phyloP scores from a whole-genome alignment of 768 basidiomycete species.

The Paxillus involutus region DNA sequence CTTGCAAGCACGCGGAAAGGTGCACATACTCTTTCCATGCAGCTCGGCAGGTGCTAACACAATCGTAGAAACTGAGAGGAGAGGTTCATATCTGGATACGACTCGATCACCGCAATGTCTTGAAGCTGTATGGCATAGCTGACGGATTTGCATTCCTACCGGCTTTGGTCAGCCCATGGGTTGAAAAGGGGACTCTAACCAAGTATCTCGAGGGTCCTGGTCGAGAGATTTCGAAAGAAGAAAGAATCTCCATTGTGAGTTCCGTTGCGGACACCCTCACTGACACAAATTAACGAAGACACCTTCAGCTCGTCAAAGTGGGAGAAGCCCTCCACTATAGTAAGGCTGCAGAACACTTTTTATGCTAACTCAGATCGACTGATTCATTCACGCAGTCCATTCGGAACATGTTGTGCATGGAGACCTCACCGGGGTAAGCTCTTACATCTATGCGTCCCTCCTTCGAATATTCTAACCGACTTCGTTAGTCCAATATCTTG shows the following conservation, averaged over 20 bases:
- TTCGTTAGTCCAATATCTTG: conserved; percentile 8
- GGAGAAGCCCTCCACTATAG: conserved; percentile 40
- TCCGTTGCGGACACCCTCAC: not conserved
- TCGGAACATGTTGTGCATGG: conserved; percentile 2
- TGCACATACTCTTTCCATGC: not conserved
- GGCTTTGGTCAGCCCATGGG: conserved; percentile 44
- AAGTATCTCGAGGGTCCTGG: conserved; percentile 38
- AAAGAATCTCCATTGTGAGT: conserved; percentile 37
- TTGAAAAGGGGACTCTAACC: conserved; percentile 38
- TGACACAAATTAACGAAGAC: not conserved
- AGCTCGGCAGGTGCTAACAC: not conserved
- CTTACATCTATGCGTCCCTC: not conserved
- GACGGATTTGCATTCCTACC: conserved; percentile 36
- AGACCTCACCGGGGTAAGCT: conserved; percentile 8
- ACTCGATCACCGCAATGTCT: conserved; percentile 38
- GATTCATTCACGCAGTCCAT: conserved; percentile 1
- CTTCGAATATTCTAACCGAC: not conserved
- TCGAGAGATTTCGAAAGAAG: conserved; percentile 34
- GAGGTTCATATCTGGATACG: conserved; percentile 40
- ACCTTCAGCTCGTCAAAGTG: conserved; percentile 37
- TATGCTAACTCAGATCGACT: not conserved
- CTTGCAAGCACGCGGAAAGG: not conserved
- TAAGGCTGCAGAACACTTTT: conserved; percentile 16
- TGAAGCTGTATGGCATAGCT: conserved; percentile 37
- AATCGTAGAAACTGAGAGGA: conserved; percentile 22